A percentile compares a stretch with the other conserved stretches of the same genome.
Conservation (phyloP, 176 grass and related monocot genomes). For the Triticum timopheevii region DNA sequence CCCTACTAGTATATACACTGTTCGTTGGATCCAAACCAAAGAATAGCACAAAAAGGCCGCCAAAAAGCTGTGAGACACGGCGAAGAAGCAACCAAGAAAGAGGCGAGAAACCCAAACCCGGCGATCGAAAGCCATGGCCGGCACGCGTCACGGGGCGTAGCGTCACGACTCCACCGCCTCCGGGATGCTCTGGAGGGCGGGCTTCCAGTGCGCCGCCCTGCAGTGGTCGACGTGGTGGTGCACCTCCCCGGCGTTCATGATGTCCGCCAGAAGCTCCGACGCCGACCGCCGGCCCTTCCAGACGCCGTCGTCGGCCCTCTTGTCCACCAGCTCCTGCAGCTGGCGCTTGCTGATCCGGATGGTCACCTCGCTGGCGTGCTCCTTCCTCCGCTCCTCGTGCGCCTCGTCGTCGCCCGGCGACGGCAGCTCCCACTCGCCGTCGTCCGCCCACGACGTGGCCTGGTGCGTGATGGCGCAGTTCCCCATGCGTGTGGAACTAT, state of each 20-base stretch:
- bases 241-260: conserved; percentile 63
- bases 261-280: conserved; percentile 46
- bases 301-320: neutral
- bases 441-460: conserved; percentile 60
- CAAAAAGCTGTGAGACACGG: neutral
- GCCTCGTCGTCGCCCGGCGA: neutral
- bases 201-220: conserved; percentile 49
- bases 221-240: conserved; percentile 38
- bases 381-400: neutral
- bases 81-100: neutral
- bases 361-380: conserved; percentile 46
- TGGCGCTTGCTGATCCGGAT: conserved; percentile 63
- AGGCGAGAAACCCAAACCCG: neutral
- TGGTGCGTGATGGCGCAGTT: conserved; percentile 56
- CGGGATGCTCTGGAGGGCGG: conserved; percentile 60
- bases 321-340: conserved; percentile 56
- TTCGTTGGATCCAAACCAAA: neutral
- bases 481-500: conserved; percentile 25
- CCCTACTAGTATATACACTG: conserved; percentile 24
- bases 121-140: neutral
- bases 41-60: neutral
- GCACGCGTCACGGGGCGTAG: neutral
- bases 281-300: conserved; percentile 24
- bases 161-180: conserved; percentile 46
- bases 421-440: conserved; percentile 53